Percentiles rank a stretch among this genome's conserved stretches.
These are phyloP conservation scores for Metschnikowia vanudenii DNA, from an alignment of 805 yeast species.

Conservation along the genomic window DNA sequence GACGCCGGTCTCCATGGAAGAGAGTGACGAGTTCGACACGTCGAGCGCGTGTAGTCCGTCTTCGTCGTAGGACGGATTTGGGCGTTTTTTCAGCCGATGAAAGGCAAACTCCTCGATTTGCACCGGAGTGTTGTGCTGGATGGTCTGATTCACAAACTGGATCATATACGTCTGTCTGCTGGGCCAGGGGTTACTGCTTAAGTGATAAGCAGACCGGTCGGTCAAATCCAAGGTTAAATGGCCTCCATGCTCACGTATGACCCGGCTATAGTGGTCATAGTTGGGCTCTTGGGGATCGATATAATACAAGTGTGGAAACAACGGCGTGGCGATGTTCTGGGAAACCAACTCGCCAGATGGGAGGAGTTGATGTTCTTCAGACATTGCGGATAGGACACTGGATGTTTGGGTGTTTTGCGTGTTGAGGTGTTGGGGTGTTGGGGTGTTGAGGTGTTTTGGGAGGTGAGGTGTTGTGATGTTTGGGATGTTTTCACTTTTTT, in stretches of 20 bases:
- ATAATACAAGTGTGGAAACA: slow-evolving; percentile 8
- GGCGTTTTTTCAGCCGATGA: slow-evolving; percentile 3
- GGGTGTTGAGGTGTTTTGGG: slow-evolving; percentile 1
- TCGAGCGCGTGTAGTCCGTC: slow-evolving; percentile 10
- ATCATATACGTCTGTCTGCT: slow-evolving; percentile 13
- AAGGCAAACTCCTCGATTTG: slow-evolving; percentile 9
- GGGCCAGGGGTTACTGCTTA: slow-evolving; percentile 13
- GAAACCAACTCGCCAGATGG: slow-evolving; percentile 5
- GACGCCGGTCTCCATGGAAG: slow-evolving; percentile 4
- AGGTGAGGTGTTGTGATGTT: neutral
- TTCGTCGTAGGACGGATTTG: slow-evolving; percentile 6
- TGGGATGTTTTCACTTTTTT: too few species aligned
- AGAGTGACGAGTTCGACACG: slow-evolving; percentile 5
- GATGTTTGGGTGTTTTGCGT: slow-evolving; percentile 17
- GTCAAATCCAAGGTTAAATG: slow-evolving; percentile 3
- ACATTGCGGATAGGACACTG: slow-evolving; percentile 6
- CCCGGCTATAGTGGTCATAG: slow-evolving; percentile 2
- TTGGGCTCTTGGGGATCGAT: slow-evolving; percentile 9
- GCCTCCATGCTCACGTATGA: slow-evolving; percentile 9
- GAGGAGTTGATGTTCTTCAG: slow-evolving; percentile 8
- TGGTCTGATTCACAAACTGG: slow-evolving; percentile 14
- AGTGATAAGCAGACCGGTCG: slow-evolving; percentile 6
- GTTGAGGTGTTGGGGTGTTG: slow-evolving; percentile 4
- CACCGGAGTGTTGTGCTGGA: slow-evolving; percentile 9
- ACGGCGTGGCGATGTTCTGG: slow-evolving; percentile 4